Base-by-base conservation (phyloP, 2,329 filamentous ascomycete genomes). In the Aspergillus glaucus region DNA sequence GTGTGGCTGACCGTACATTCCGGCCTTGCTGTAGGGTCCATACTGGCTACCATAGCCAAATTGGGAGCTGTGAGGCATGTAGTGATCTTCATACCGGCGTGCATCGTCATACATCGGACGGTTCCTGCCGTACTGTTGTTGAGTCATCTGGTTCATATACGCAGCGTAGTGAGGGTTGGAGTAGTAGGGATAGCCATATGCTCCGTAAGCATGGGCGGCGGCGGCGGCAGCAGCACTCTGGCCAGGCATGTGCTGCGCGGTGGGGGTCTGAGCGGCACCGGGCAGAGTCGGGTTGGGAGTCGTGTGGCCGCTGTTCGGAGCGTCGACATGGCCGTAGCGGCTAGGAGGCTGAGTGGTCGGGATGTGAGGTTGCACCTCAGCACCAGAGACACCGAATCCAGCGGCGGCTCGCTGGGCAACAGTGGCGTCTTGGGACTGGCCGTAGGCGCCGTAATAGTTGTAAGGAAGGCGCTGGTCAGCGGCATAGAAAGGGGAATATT, bases 221-320 rank as follows among this genome's bases (percentile, higher is more conserved):
- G 37, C 71, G 17, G 37, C 37, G 2, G 37, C 37, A 2, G 37
- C 37, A 4, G 37, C 37, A 40, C 19, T 40, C 56, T 81, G 77
- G 14, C 65, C 75, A 45, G 72, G 74, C 62, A 76, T 73, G 51
- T 78, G 76, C 58, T 79, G 76, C 51, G 75, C 75, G 53, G 72
- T 68, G 44, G 78, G 78, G 44, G 72, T 73, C 55, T 80, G 79
- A 50, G 79, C 77, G 50, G 79, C 78, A 46, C 70, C 74, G 50
- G 78, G 77, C 51, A 81, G 68, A 37, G 85, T 78, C 24, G 91
- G 90, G 73, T 94, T 93, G 32, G 92, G 91, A 2, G 91, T 96
- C 61, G 86, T 92, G 68, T 93, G 86, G 41, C 90, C 92, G 66
- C 89, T 95, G 74, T 86, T 89, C 62, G 90, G 87, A 48, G 95